Base-by-base conservation (phyloP, 164 flowering plant genomes). In the Macadamia tetraphylla region DNA sequence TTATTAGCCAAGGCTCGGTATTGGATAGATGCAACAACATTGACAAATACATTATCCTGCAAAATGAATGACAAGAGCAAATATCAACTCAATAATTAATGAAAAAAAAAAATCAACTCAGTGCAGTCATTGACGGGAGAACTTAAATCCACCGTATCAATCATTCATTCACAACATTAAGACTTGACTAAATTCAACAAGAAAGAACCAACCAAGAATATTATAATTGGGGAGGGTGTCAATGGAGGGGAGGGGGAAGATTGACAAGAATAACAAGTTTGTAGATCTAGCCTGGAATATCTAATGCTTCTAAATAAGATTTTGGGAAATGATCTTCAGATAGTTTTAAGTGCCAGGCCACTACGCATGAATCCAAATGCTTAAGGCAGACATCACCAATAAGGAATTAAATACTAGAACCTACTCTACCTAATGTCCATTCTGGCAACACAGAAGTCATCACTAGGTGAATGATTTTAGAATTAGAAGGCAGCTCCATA, bases 41-140 rank as follows among this genome's bases (percentile, higher is more conserved):
- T 88, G 61, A 90, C 93, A 79, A 90, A 90, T 0, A 90, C 93
- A 75, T 90, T 88, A 70, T 88, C 96, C 96, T 90, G 81, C 73
- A 75, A 6, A 76, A 71, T 9, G 57, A 56, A 67, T 48, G 12
- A 64, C 14, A 29, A 30, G 15, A 51, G 58, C 18, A 29, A 49
- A 43, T 14, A 53, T 4, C 57, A 53, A 53, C 17, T 10, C 14
- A 8, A 23, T 23, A 23, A 23, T 23, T 23, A 23, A 23, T 23
- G 23, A 23, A 23, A 23, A 23, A 23, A 23, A 29, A 49, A 43
- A 3, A 53, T 4, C 57, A 53, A 53, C 17, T 10, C 14, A 8
- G 44, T 60, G 65, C 35, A 71, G 49, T 44, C 44, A 35, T 0
- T 23, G 15, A 62, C 6, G 30, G 13, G 17, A 62, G 11, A 17